Evolutionary conservation across 2,329 filamentous ascomycete genomes (phyloP).

Genomic region (Aspergillus uvarum): DNA sequence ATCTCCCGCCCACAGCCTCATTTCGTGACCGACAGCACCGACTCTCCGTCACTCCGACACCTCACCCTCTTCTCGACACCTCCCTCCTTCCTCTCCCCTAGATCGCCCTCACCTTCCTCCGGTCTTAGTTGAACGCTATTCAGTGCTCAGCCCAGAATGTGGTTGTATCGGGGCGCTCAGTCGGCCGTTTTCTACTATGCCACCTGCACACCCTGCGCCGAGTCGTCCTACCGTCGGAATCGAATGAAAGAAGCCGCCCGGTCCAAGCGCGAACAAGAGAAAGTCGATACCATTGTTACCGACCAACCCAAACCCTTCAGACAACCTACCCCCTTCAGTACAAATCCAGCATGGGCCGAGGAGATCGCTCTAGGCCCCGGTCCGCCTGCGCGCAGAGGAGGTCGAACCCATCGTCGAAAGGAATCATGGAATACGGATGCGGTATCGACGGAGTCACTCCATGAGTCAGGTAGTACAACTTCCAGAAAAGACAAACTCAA

Average conservation of each 20-base stretch:
- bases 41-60: background rate
- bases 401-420: conserved; percentile 51
- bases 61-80: conserved; percentile 1
- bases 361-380: conserved; percentile 82
- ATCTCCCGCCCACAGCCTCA: background rate
- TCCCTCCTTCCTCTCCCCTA: conserved; percentile 4
- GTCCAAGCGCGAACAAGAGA: conserved; percentile 65
- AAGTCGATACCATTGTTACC: conserved; percentile 55
- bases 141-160: conserved; percentile 34
- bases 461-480: conserved; percentile 27
- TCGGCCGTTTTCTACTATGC: conserved; percentile 53
- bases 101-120: background rate
- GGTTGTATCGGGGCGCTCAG: conserved; percentile 51
- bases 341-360: conserved; percentile 84
- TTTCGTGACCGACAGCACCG: background rate
- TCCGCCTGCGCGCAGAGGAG: conserved; percentile 61
- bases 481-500: conserved; percentile 49
- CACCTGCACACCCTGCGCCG: conserved; percentile 61
- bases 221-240: conserved; percentile 67
- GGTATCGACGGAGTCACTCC: conserved; percentile 44
- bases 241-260: conserved; percentile 68
- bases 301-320: conserved; percentile 73
- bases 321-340: conserved; percentile 76
- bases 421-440: conserved; percentile 58
- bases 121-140: conserved; percentile 11